Evolutionary conservation across 306 rosid genomes (phyloP).

Genomic region (Malus sylvestris): DNA sequence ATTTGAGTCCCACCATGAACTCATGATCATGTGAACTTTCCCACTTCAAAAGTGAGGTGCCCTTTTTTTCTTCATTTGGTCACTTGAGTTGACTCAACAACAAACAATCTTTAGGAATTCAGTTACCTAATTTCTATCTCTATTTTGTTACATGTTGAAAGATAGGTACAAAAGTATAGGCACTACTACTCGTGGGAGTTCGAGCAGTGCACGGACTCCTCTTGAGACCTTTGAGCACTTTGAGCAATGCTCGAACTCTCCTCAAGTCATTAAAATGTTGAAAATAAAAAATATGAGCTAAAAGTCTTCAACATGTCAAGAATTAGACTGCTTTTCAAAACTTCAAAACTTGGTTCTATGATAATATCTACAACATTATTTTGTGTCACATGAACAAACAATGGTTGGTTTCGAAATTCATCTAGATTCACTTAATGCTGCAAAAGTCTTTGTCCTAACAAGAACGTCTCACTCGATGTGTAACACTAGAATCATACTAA

Average conservation of each 20-base stretch:
- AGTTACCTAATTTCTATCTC: not conserved
- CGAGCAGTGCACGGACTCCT: too few species aligned
- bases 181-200: not conserved
- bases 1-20: slow-evolving; percentile 23
- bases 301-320: not conserved
- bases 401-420: not conserved
- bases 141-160: not conserved
- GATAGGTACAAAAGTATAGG: not conserved
- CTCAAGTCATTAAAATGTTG: not conserved
- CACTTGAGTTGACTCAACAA: slow-evolving; percentile 34
- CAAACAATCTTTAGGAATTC: slow-evolving; percentile 19
- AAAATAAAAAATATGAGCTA: not conserved
- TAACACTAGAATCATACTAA: not conserved
- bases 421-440: not conserved
- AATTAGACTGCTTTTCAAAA: not conserved
- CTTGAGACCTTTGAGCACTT: not conserved
- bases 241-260: not conserved
- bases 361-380: not conserved
- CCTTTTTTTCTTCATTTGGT: slow-evolving; percentile 29
- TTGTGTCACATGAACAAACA: not conserved
- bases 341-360: not conserved
- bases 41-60: slow-evolving; percentile 19
- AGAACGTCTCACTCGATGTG: slow-evolving; percentile 7
- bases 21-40: slow-evolving; percentile 19
- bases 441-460: slow-evolving; percentile 20